phyloP scores from a whole-genome alignment of 2,329 filamentous ascomycete species.

The Pleoardoris graminearum region DNA sequence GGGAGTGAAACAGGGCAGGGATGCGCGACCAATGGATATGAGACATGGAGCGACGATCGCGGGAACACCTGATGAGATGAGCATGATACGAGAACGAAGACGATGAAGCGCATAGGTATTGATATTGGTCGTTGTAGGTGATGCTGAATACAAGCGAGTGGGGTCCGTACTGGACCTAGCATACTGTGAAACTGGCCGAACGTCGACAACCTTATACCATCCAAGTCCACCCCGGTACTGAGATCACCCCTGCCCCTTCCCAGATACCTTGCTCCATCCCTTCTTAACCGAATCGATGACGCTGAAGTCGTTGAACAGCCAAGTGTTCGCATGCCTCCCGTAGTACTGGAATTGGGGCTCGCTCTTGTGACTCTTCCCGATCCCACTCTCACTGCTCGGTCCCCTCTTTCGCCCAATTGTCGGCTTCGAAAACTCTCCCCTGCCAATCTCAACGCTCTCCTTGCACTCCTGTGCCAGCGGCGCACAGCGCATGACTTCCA shows the following conservation, averaged over 20 bases:
- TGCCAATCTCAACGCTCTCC: slow-evolving; percentile 25
- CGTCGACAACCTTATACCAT: no score
- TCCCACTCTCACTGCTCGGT: slow-evolving; percentile 17
- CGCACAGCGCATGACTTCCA: slow-evolving; percentile 16
- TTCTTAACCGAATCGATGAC: slow-evolving; percentile 38
- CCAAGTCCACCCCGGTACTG: no score
- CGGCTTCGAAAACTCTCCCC: slow-evolving; percentile 37
- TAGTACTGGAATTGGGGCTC: slow-evolving; percentile 38
- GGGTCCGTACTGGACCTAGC: no score
- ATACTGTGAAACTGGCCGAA: no score
- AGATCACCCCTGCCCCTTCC: slow-evolving; percentile 19
- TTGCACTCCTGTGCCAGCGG: slow-evolving; percentile 16
- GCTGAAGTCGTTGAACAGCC: slow-evolving; percentile 46
- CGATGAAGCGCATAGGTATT: no score
- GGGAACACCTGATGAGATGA: neutral
- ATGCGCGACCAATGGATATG: neutral
- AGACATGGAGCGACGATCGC: neutral
- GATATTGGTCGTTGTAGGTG: neutral
- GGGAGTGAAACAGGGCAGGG: neutral
- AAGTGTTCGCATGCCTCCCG: slow-evolving; percentile 42
- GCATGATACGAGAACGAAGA: neutral
- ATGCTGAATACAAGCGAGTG: neutral
- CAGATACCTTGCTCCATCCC: slow-evolving; percentile 30
- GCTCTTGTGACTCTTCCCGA: slow-evolving; percentile 15
- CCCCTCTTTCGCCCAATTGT: slow-evolving; percentile 21